Conservation (phyloP, 2,329 filamentous ascomycete genomes). For the Alternaria viburni region DNA sequence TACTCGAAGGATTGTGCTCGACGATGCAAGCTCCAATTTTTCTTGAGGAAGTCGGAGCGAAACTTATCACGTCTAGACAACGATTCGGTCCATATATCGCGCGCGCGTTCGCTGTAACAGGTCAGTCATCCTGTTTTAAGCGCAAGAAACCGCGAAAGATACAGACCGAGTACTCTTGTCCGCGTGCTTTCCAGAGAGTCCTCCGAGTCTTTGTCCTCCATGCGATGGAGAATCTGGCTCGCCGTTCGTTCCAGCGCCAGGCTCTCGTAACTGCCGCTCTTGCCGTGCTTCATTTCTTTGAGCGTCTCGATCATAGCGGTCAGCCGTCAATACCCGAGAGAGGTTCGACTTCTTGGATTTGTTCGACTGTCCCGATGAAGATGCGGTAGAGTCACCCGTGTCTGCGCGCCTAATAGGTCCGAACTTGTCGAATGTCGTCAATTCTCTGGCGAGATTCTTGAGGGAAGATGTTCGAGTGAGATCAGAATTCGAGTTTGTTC, state of each 20-base stretch:
- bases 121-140: background rate
- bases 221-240: slow-evolving; percentile 41
- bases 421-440: slow-evolving; percentile 7
- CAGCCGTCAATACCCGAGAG: slow-evolving; percentile 12
- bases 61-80: slow-evolving; percentile 46
- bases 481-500: slow-evolving; percentile 16
- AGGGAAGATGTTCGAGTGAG: slow-evolving; percentile 2
- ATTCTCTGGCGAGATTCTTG: slow-evolving; percentile 1
- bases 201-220: slow-evolving; percentile 43
- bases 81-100: slow-evolving; percentile 46
- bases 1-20: slow-evolving; percentile 45
- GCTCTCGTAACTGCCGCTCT: slow-evolving; percentile 38
- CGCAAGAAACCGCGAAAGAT: background rate
- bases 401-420: slow-evolving; percentile 7
- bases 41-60: slow-evolving; percentile 40
- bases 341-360: slow-evolving; percentile 12
- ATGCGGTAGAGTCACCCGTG: slow-evolving; percentile 13
- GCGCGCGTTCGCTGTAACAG: slow-evolving; percentile 38
- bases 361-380: slow-evolving; percentile 9
- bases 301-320: slow-evolving; percentile 41
- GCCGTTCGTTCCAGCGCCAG: slow-evolving; percentile 38
- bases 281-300: slow-evolving; percentile 44
- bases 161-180: slow-evolving; percentile 40
- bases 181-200: slow-evolving; percentile 43
- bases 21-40: slow-evolving; percentile 46